Evolutionary conservation across 106 monocot species (phyloP).

Genomic region (Acorus gramineus): DNA sequence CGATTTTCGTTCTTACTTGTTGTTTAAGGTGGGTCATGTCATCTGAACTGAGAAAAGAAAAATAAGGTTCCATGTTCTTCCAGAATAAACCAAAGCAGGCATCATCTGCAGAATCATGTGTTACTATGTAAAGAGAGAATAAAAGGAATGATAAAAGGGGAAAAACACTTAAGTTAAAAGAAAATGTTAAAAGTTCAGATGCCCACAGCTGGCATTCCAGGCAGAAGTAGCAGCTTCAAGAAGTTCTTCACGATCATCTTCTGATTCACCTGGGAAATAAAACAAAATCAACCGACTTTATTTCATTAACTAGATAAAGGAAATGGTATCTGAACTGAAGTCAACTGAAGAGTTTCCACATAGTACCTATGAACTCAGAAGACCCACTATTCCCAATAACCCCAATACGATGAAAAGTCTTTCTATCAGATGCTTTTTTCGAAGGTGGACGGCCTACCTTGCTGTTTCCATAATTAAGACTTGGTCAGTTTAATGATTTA

Average conservation of each 20-base stretch:
- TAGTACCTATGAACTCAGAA: slow-evolving; percentile 48
- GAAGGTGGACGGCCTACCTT: slow-evolving; percentile 66
- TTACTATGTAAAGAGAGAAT: not conserved
- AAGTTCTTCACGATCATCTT: slow-evolving; percentile 78
- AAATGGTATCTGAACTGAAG: no score
- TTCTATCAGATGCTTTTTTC: slow-evolving; percentile 74
- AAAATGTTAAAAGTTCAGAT: not conserved
- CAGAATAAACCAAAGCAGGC: slow-evolving; percentile 56
- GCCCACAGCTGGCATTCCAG: slow-evolving; percentile 36
- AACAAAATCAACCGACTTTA: not conserved
- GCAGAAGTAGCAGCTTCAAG: slow-evolving; percentile 54
- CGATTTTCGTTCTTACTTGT: slow-evolving; percentile 33
- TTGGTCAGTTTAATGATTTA: no score
- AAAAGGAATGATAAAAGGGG: not conserved
- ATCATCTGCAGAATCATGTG: slow-evolving; percentile 24
- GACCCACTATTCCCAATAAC: slow-evolving; percentile 23
- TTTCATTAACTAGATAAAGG: not conserved
- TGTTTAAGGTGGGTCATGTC: slow-evolving; percentile 38
- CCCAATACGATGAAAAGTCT: slow-evolving; percentile 39
- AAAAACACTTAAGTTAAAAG: not conserved
- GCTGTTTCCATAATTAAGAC: slow-evolving; percentile 25
- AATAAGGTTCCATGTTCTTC: slow-evolving; percentile 55
- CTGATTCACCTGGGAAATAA: slow-evolving; percentile 43
- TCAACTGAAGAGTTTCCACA: not conserved
- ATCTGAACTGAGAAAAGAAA: slow-evolving; percentile 41